Base-by-base conservation (phyloP, 208 protist species). In the Leishmania tropica region DNA sequence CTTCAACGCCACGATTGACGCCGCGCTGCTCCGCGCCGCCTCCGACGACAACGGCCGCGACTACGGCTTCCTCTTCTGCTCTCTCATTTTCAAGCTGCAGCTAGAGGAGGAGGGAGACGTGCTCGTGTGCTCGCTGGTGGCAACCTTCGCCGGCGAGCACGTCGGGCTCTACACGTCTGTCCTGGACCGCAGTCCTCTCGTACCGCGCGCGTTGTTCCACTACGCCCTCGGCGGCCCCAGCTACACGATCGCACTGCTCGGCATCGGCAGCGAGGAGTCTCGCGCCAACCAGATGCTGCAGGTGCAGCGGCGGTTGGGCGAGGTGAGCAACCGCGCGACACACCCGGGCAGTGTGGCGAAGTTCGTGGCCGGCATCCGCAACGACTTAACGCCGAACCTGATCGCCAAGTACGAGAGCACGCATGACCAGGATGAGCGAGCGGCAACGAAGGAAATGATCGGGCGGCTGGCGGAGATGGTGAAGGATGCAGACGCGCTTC, bases 191-290 rank as follows among this genome's bases (percentile, higher is more conserved):
- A 94, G 86, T 79, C 89, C 87, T 21, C 88, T 93, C 21, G 88
- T 95, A 74, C 91, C 93, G 58, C 91, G 88, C 19, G 90, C 93
- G 8, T 77, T 96, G 42, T 95, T 92, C 74, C 93, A 96, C 87
- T 95, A 96, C 83, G 93, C 93, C 13, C 85, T 96, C 24, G 91
- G 93, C 62, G 93, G 93, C 17, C 93, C 93, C n/a, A 95, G 93
- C 85, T 96, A 88, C 81, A 96, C 93, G 3, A 83, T 96, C 37
- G 92, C 93, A 2, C 76, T 96, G 62, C 88, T 96, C 60, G 87
- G 93, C 80, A 92, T 96, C 70, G 85, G 90, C 81, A 84, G 88
- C 72, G 85, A 93, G 71, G 89, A 94, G 81, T 84, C 83, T 53
- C 87, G 89, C 3, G 87, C 88, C 17, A 90, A 94, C 73, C 78